Percentiles rank a stretch among this genome's conserved stretches.
Conservation (phyloP, 2,329 filamentous ascomycete genomes). For the Ustilaginoidea virens region DNA sequence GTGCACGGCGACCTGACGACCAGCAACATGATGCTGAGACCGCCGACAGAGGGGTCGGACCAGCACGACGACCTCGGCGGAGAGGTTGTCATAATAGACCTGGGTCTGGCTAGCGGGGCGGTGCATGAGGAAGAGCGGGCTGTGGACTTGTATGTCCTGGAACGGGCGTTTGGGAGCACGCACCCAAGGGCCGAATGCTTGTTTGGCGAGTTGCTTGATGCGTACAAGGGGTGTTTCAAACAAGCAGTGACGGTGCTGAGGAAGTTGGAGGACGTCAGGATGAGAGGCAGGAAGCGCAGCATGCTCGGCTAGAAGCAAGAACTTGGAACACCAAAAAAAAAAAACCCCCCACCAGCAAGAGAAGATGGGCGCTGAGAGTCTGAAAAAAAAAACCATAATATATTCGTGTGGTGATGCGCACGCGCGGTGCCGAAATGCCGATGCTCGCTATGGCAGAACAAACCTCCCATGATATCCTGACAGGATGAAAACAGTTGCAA, state of each 20-base stretch:
- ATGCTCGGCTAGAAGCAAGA: slow-evolving; percentile 60
- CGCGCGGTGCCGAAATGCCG: not conserved
- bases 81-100: slow-evolving; percentile 83
- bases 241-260: slow-evolving; percentile 60
- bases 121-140: slow-evolving; percentile 81
- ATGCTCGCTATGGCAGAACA: slow-evolving; percentile 5
- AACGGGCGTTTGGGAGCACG: slow-evolving; percentile 86
- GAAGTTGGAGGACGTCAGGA: slow-evolving; percentile 78
- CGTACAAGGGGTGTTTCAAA: slow-evolving; percentile 62
- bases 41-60: slow-evolving; percentile 9
- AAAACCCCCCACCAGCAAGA: no score
- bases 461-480: not conserved
- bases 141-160: slow-evolving; percentile 90
- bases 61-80: slow-evolving; percentile 33
- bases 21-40: slow-evolving; percentile 79
- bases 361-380: no score
- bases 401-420: not conserved
- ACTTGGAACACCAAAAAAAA: not conserved
- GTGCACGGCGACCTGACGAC: slow-evolving; percentile 94
- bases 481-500: not conserved
- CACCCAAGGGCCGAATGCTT: slow-evolving; percentile 73
- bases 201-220: slow-evolving; percentile 57
- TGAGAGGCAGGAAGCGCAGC: slow-evolving; percentile 89
- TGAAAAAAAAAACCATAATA: not conserved
- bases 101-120: slow-evolving; percentile 74